These are phyloP conservation scores for Phytophthora podocarpi DNA, from an alignment of 352 stramenopile genomes.

Conservation along the genomic window DNA sequence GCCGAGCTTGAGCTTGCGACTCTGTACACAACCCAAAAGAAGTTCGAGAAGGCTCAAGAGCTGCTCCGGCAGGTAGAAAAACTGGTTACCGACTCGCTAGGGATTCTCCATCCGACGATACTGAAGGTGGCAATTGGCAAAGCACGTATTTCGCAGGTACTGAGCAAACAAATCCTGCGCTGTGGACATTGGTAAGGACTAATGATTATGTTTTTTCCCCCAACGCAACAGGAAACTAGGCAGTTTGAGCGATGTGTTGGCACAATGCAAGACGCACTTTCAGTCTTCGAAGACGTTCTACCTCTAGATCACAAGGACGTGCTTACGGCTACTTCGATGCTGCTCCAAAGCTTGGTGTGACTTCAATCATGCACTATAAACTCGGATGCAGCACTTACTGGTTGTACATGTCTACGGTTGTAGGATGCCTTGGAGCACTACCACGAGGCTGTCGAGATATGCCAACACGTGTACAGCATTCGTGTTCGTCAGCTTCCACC, in stretches of 20 bases:
- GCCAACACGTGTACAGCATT: conserved; percentile 25
- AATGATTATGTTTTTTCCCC: too few species aligned
- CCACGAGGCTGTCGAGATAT: conserved; percentile 30
- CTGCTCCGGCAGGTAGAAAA: conserved; percentile 39
- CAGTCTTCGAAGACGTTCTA: conserved; percentile 44
- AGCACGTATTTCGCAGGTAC: conserved; percentile 40
- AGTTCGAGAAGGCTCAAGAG: conserved; percentile 49
- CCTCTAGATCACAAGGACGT: conserved; percentile 54
- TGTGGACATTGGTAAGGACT: too few species aligned
- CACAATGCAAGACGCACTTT: conserved; percentile 34
- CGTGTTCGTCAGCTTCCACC: conserved; percentile 3
- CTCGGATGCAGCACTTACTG: not conserved
- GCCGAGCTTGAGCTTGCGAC: conserved; percentile 57
- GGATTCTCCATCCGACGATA: conserved; percentile 55
- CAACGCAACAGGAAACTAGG: conserved; percentile 31
- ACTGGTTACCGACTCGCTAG: conserved; percentile 42
- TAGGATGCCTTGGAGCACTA: conserved; percentile 24
- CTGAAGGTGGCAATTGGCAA: conserved; percentile 59
- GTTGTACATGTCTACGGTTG: not conserved
- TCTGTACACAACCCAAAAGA: conserved; percentile 67
- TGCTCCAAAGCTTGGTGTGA: conserved; percentile 53
- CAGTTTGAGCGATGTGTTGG: conserved; percentile 24
- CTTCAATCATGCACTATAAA: not conserved
- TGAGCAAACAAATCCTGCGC: too few species aligned
- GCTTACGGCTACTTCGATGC: conserved; percentile 38